A percentile compares a stretch with the other conserved stretches of the same genome.
Evolutionary conservation across 345 rosid species (phyloP).

Genomic region (Punica granatum): DNA sequence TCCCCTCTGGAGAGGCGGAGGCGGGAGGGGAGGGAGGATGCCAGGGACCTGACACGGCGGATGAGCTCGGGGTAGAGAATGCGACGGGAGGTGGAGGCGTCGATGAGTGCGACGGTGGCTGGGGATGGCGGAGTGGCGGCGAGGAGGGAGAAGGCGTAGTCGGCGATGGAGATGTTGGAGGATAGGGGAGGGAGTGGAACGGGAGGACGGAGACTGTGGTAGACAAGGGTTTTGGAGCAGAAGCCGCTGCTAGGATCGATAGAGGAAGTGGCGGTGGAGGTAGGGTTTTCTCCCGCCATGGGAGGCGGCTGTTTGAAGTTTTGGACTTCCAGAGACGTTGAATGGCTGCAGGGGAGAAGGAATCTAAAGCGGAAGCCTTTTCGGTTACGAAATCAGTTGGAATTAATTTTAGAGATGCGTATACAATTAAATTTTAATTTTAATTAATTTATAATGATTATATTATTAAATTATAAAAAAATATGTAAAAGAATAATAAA

Average conservation of each 20-base stretch:
- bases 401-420: no score
- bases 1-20: conserved; percentile 37
- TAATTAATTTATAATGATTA: no score
- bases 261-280: background rate
- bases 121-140: conserved; percentile 32
- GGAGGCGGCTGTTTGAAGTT: background rate
- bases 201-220: conserved; percentile 33
- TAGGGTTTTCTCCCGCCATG: conserved; percentile 11
- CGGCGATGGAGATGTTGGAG: conserved; percentile 26
- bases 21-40: conserved; percentile 23
- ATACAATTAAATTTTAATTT: no score
- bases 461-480: no score
- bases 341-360: background rate
- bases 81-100: conserved; percentile 28
- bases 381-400: no score
- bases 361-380: no score
- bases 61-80: conserved; percentile 33
- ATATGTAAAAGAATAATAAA: no score
- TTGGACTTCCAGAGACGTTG: background rate
- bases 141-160: conserved; percentile 29
- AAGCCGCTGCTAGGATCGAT: conserved; percentile 28
- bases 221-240: conserved; percentile 29
- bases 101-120: conserved; percentile 24
- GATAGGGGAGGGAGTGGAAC: conserved; percentile 25
- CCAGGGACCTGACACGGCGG: conserved; percentile 20